Evolutionary conservation across 306 rosid species (phyloP).

Genomic region (Ziziphus jujuba): DNA sequence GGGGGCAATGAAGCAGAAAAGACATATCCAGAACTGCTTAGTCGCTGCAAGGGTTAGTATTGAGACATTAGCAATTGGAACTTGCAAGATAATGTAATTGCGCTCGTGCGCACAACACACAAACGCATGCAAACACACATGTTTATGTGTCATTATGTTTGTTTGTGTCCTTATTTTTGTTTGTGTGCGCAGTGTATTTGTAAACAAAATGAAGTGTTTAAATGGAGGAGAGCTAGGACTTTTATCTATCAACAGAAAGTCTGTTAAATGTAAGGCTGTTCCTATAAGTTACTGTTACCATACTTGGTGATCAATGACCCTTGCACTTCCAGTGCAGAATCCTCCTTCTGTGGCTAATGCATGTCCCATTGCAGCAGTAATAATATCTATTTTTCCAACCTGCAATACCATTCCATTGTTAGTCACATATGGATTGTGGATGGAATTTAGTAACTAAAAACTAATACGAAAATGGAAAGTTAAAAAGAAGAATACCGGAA

Average conservation of each 20-base stretch:
- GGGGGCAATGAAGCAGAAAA: slow-evolving; percentile 99
- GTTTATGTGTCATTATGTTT: slow-evolving; percentile 26
- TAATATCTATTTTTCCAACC: slow-evolving; percentile 88
- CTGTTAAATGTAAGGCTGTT: not conserved
- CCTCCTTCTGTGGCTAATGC: slow-evolving; percentile 98
- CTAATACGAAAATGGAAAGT: not conserved
- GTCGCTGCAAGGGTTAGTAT: slow-evolving; percentile 58
- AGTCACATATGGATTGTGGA: slow-evolving; percentile 31
- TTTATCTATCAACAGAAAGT: slow-evolving; percentile 13
- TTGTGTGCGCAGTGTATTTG: not conserved
- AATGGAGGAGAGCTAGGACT: not conserved
- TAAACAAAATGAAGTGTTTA: not conserved
- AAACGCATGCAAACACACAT: not conserved
- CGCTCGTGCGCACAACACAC: no score
- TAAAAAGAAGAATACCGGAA: slow-evolving; percentile 58
- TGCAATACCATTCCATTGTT: slow-evolving; percentile 39
- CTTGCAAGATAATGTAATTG: slow-evolving; percentile 2
- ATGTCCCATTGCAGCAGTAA: slow-evolving; percentile 98
- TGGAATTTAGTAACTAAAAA: not conserved
- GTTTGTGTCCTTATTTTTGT: not conserved
- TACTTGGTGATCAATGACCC: slow-evolving; percentile 98
- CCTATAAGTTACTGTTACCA: slow-evolving; percentile 31
- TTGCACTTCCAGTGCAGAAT: slow-evolving; percentile 92
- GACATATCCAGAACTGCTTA: slow-evolving; percentile 96
- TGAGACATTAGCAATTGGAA: slow-evolving; percentile 27